phyloP scores from a whole-genome alignment of 2,329 filamentous ascomycete genomes.

The Calonectria montana region DNA sequence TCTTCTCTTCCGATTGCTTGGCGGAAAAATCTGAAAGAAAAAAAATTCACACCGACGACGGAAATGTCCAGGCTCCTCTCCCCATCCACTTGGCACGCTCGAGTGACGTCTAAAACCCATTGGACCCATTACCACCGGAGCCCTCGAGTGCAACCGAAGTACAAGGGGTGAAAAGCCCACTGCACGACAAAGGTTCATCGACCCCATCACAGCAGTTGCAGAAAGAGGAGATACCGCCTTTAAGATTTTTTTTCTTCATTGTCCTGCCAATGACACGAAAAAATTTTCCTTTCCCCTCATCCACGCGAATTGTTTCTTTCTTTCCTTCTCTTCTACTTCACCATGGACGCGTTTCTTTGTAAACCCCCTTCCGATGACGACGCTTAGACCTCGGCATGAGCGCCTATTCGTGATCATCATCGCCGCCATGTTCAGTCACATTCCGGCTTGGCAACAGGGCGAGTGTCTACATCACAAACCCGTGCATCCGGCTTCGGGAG shows the following conservation, averaged over 20 bases:
- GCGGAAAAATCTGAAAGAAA: neutral
- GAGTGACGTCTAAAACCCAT: neutral
- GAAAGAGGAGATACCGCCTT: neutral
- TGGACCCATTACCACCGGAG: constrained; percentile 4
- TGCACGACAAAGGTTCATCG: constrained; percentile 4
- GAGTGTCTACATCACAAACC: constrained; percentile 14
- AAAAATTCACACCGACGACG: constrained; percentile 4
- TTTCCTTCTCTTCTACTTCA: constrained; percentile 36
- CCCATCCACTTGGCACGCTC: neutral
- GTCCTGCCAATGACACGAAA: constrained; percentile 7
- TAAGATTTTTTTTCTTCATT: neutral
- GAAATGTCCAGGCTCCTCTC: neutral
- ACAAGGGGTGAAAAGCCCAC: neutral
- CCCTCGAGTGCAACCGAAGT: constrained; percentile 3
- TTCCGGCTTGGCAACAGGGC: constrained; percentile 15
- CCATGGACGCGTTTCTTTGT: constrained; percentile 37
- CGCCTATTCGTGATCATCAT: constrained; percentile 21
- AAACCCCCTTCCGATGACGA: constrained; percentile 19
- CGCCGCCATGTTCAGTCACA: constrained; percentile 19
- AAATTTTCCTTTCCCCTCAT: neutral
- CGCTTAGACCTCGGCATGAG: constrained; percentile 23
- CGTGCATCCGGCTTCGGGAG: neutral
- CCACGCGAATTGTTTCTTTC: constrained; percentile 23
- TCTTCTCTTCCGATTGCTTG: constrained; percentile 7
- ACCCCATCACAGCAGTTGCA: neutral